phyloP scores from a whole-genome alignment of 208 protist genomes.

The Wallacemonas sp. region DNA sequence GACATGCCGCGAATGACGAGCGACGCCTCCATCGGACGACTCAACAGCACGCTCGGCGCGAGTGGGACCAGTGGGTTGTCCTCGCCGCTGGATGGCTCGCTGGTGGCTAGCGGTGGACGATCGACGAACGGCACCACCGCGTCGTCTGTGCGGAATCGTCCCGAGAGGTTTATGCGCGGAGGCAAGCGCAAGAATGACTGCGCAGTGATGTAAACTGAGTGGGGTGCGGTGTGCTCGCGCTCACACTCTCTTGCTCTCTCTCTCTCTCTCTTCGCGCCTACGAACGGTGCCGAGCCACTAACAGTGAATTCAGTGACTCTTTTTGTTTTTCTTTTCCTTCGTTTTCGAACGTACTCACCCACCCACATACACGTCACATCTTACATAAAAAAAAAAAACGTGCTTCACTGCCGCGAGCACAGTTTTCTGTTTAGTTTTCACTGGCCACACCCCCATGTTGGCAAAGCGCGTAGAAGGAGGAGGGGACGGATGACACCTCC shows the following conservation, averaged over 20 bases:
- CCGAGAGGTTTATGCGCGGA: neutral
- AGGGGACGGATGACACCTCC: too few relatives aligned
- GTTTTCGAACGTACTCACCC: neutral
- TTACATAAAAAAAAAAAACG: slow-evolving; percentile 6
- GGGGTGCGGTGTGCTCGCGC: neutral
- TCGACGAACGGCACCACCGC: too few relatives aligned
- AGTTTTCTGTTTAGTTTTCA: too few relatives aligned
- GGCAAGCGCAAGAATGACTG: neutral
- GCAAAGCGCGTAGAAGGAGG: too few relatives aligned
- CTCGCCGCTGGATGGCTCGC: neutral
- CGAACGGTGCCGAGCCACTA: too few relatives aligned
- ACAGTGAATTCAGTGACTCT: neutral
- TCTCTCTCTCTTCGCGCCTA: too few relatives aligned
- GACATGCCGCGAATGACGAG: neutral
- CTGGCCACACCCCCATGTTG: too few relatives aligned
- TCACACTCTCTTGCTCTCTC: too few relatives aligned
- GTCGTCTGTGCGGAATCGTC: too few relatives aligned
- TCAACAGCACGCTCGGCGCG: neutral
- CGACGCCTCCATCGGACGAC: neutral
- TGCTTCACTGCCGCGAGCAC: too few relatives aligned
- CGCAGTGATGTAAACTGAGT: neutral
- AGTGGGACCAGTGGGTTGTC: neutral
- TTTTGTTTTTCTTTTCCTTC: neutral
- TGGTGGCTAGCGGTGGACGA: neutral
- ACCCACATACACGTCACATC: neutral